These are phyloP conservation scores for Oenanthe sinensis DNA, from an alignment of 129 eudicot genomes.

Conservation along the genomic window DNA sequence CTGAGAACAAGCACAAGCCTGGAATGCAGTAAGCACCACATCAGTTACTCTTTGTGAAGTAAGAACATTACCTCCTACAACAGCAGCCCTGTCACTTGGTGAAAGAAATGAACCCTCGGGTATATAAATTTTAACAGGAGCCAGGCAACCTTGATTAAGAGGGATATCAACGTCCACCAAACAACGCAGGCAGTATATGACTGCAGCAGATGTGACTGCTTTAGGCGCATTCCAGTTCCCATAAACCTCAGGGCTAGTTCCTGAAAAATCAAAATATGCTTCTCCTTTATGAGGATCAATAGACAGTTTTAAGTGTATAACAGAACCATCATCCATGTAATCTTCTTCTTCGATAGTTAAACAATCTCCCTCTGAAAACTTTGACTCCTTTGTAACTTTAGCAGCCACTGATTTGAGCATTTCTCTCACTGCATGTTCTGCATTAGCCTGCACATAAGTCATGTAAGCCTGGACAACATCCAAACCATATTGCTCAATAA, in stretches of 20 bases:
- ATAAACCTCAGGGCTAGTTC: constrained; percentile 90
- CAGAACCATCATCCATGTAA: constrained; percentile 96
- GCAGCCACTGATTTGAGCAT: constrained; percentile 83
- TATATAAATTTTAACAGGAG: constrained; percentile 69
- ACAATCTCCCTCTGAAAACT: constrained; percentile 13
- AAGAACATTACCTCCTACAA: constrained; percentile 92
- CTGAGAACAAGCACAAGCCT: constrained; percentile 96
- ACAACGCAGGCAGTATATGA: constrained; percentile 84
- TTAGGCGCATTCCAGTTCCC: constrained; percentile 99
- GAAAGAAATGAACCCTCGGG: constrained; percentile 82
- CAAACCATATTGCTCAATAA: constrained; percentile 80
- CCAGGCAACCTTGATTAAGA: constrained; percentile 86
- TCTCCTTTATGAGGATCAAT: constrained; percentile 67
- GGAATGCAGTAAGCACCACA: constrained; percentile 80
- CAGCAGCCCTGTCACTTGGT: constrained; percentile 96
- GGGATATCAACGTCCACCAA: constrained; percentile 90
- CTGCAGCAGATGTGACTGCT: constrained; percentile 97
- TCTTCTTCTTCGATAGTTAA: constrained; percentile 78
- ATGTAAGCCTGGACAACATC: constrained; percentile 89
- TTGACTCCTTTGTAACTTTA: constrained; percentile 38
- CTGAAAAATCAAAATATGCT: constrained; percentile 78
- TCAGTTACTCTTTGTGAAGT: constrained; percentile 93
- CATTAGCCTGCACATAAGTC: constrained; percentile 82
- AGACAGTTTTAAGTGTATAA: constrained; percentile 67
- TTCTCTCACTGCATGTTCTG: constrained; percentile 90